Evolutionary conservation across 2,329 filamentous ascomycete species (phyloP), one percentile per base, ranked within the genome.

Genomic region (Albophoma yamanashiensis): DNA sequence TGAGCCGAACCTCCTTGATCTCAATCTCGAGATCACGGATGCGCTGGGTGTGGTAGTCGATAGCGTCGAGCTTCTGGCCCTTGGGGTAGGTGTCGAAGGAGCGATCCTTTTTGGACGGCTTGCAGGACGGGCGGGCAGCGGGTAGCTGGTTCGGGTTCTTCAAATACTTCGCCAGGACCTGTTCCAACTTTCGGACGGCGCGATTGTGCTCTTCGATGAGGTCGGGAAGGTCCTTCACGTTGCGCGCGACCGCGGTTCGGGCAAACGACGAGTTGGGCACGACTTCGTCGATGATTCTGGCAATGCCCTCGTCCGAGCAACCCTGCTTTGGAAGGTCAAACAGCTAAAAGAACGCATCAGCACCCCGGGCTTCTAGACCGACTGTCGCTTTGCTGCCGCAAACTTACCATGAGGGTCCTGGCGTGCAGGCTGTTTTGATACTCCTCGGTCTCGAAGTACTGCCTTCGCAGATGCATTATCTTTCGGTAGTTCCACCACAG

Each of bases 401-500:
- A 27, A 14, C 78, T 68, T 71, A 86, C 81, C 85, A 88, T 88
- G 55, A 88, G 73, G 0, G 85, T 87, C 60, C 85, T 76, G 1
- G 94, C 87, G 73, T 96, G 91, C 60, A 97, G 77, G 72, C 91
- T 96, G 61, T 83, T 83, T 71, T 96, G 91, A 68, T 96, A 99
- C 50, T 97, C 93, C 0, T 88, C 80, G 66, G 86, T 93, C 68
- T 93, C 83, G 67, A 96, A 93, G 68, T 95, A 97, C 50, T 83
- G 77, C 61, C 90, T 84, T 63, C 92, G 84, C 64, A 99, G 75
- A 40, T 78, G 76, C 20, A 86, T 74, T 25, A 99, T 82, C 56
- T 85, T 87, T 39, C 82, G 82, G 73, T 97, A 97, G 69, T 96
- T 97, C 77, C 82, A 88, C 92, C 92, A 99, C 36, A 99, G 76